A percentile compares a stretch with the other conserved stretches of the same genome.
Conservation (phyloP, 1,284 basidiomycete species). For the Cutaneotrichosporon curvatum region DNA sequence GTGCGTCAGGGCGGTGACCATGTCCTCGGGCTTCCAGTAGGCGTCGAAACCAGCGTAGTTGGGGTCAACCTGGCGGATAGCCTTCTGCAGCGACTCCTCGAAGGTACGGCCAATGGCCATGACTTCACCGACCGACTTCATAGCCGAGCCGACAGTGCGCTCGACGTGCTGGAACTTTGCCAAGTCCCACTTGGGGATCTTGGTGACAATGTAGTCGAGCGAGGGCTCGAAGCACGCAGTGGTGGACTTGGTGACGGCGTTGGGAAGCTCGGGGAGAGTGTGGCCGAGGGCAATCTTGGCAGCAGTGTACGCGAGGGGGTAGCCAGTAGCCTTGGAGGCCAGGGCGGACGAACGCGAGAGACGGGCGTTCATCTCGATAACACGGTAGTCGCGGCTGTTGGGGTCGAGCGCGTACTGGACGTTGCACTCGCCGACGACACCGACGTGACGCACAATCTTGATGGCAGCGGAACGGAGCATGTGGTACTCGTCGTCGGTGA, state of each 20-base stretch:
- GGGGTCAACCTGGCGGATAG: conserved; percentile 94
- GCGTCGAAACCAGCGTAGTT: conserved; percentile 60
- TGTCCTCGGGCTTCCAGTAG: conserved; percentile 64
- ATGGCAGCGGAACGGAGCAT: conserved; percentile 97
- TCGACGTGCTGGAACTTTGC: conserved; percentile 97
- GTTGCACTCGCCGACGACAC: conserved; percentile 90
- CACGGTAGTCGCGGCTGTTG: conserved; percentile 85
- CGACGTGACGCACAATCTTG: conserved; percentile 95
- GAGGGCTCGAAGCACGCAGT: conserved; percentile 99
- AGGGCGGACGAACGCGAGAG: conserved; percentile 69
- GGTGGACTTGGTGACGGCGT: conserved; percentile 98
- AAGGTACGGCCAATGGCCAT: conserved; percentile 99
- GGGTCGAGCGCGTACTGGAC: conserved; percentile 97
- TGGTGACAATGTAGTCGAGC: conserved; percentile 98
- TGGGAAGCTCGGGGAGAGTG: conserved; percentile 94
- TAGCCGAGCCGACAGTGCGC: conserved; percentile 89
- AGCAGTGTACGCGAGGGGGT: conserved; percentile 97
- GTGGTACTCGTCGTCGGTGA: conserved; percentile 97
- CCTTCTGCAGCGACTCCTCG: conserved; percentile 98
- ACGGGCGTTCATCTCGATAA: conserved; percentile 96
- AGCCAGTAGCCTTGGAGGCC: conserved; percentile 98
- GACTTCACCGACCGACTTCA: conserved; percentile 99
- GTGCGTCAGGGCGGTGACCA: conserved; percentile 64
- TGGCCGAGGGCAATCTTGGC: conserved; percentile 99
- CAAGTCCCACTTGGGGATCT: conserved; percentile 99